Percentiles rank a stretch among this genome's conserved stretches.
phyloP scores from a whole-genome alignment of 768 basidiomycete species.

The Termitomyces sp. region DNA sequence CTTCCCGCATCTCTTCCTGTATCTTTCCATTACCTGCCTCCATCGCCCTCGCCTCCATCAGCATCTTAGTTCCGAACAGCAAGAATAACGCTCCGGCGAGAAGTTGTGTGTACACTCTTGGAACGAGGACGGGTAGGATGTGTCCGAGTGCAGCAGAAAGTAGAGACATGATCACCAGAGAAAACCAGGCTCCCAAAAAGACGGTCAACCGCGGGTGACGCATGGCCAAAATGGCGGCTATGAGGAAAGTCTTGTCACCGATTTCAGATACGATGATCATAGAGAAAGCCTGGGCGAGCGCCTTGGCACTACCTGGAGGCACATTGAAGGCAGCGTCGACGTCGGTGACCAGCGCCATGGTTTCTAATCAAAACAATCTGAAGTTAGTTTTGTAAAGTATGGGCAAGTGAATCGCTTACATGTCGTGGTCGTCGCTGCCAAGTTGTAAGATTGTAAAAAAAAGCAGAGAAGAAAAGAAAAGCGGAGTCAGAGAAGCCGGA shows the following conservation, averaged over 20 bases:
- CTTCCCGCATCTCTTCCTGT: conserved; percentile 91
- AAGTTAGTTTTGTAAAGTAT: neutral
- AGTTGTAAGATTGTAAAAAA: neutral
- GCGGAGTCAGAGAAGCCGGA: too few relatives aligned
- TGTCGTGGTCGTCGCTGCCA: neutral
- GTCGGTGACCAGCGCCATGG: neutral
- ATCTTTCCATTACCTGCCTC: conserved; percentile 73
- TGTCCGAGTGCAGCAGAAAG: conserved; percentile 93
- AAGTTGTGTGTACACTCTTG: conserved; percentile 62
- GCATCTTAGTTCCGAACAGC: conserved; percentile 87
- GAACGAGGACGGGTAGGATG: conserved; percentile 79
- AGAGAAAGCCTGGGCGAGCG: conserved; percentile 70
- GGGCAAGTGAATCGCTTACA: neutral
- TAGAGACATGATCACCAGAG: conserved; percentile 88
- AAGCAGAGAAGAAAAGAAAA: neutral
- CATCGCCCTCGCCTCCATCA: conserved; percentile 82
- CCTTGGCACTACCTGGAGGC: conserved; percentile 35
- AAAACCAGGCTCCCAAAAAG: conserved; percentile 84
- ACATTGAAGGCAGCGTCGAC: neutral
- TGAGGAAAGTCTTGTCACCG: conserved; percentile 96
- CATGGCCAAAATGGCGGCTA: conserved; percentile 81
- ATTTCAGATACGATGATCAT: conserved; percentile 95
- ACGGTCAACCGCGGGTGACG: conserved; percentile 83
- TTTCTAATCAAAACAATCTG: neutral
- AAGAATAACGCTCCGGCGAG: conserved; percentile 81